Conservation (phyloP, 768 basidiomycete species). For the Mycena vulgaris region DNA sequence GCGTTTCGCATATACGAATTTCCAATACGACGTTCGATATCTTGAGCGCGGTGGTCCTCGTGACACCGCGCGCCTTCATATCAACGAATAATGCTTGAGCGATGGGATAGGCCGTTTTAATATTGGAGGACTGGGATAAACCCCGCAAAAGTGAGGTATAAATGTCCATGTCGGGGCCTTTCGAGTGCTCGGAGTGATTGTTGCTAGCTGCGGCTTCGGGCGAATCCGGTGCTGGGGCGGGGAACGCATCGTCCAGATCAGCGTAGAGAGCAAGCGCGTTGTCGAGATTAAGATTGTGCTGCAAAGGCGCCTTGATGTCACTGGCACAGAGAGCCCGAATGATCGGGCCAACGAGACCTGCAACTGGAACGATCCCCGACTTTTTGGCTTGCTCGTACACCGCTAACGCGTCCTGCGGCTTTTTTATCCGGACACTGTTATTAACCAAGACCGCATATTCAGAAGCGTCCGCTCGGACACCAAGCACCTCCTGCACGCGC, state of each 20-base stretch:
- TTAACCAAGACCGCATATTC: slow-evolving; percentile 72
- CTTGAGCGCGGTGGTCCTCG: slow-evolving; percentile 60
- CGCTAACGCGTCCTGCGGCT: slow-evolving; percentile 58
- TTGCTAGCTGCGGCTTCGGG: slow-evolving; percentile 38
- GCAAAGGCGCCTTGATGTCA: slow-evolving; percentile 55
- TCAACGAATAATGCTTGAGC: slow-evolving; percentile 72
- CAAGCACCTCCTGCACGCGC: slow-evolving; percentile 58
- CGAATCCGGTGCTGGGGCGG: slow-evolving; percentile 41
- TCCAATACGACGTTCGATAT: slow-evolving; percentile 73
- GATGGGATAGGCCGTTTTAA: slow-evolving; percentile 63
- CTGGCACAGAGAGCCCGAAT: slow-evolving; percentile 64
- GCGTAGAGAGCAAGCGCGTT: slow-evolving; percentile 68
- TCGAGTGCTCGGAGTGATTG: slow-evolving; percentile 50
- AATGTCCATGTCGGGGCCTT: slow-evolving; percentile 65
- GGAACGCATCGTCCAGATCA: slow-evolving; percentile 58
- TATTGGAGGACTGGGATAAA: slow-evolving; percentile 59
- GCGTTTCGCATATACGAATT: slow-evolving; percentile 72
- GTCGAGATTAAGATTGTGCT: slow-evolving; percentile 55
- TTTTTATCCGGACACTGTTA: slow-evolving; percentile 60
- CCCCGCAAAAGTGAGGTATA: slow-evolving; percentile 70
- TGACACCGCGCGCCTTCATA: slow-evolving; percentile 70
- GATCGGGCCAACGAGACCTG: slow-evolving; percentile 68
- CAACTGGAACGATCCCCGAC: slow-evolving; percentile 63
- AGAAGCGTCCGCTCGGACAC: slow-evolving; percentile 54
- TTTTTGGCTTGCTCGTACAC: slow-evolving; percentile 65